phyloP scores from a whole-genome alignment of 2,329 filamentous ascomycete species.

The Coccinonectria pachysandricola region DNA sequence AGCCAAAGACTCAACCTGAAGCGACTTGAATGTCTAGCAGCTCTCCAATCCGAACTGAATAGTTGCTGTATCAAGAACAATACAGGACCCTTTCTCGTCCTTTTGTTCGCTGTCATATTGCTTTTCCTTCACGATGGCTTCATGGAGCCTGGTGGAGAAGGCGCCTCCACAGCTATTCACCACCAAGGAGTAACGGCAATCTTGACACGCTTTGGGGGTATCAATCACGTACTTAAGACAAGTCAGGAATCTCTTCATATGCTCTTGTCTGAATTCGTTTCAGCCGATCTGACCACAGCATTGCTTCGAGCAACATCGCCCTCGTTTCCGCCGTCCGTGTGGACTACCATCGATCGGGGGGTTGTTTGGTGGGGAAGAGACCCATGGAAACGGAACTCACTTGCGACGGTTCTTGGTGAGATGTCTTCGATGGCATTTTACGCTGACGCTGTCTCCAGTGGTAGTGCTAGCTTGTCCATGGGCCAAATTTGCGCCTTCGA shows the following conservation, averaged over 20 bases:
- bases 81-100: conserved; percentile 18
- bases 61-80: conserved; percentile 22
- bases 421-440: conserved; percentile 22
- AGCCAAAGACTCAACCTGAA: conserved; percentile 16
- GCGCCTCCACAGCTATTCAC: conserved; percentile 25
- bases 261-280: conserved; percentile 33
- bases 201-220: conserved; percentile 21
- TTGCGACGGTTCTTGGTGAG: conserved; percentile 25
- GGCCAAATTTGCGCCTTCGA: conserved; percentile 20
- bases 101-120: conserved; percentile 31
- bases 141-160: conserved; percentile 22
- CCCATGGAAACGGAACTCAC: conserved; percentile 22
- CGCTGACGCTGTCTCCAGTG: conserved; percentile 10
- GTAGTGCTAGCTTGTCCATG: conserved; percentile 17
- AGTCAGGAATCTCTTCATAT: conserved; percentile 24
- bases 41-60: conserved; percentile 22
- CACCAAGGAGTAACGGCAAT: conserved; percentile 27
- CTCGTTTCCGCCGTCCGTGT: conserved; percentile 26
- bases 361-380: conserved; percentile 33
- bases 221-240: conserved; percentile 13
- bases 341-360: conserved; percentile 28
- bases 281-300: conserved; percentile 32
- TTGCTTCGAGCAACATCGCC: conserved; percentile 28
- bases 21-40: conserved; percentile 21
- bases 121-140: conserved; percentile 32